phyloP scores from a whole-genome alignment of 2,329 filamentous ascomycete genomes.

The Exophiala phaeomuriformis region DNA sequence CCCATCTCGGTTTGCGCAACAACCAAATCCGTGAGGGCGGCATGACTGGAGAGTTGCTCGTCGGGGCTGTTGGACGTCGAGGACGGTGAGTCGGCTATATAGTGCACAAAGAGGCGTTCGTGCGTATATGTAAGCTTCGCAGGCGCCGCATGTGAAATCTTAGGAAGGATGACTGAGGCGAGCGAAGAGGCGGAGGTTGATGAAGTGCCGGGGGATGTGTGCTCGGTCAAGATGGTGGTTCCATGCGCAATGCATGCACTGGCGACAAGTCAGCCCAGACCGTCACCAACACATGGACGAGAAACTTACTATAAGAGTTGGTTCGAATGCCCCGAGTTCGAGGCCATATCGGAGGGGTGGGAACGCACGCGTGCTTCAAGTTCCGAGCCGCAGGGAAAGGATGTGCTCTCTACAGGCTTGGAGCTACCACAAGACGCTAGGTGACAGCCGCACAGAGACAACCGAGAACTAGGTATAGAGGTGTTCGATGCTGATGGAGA shows the following conservation, averaged over 20 bases:
- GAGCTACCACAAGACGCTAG: too few species aligned
- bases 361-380: not conserved
- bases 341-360: conserved; percentile 52
- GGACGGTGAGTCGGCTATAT: conserved; percentile 76
- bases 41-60: conserved; percentile 35
- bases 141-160: conserved; percentile 71
- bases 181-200: conserved; percentile 81
- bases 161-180: conserved; percentile 88
- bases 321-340: conserved; percentile 58
- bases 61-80: conserved; percentile 43
- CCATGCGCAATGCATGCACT: conserved; percentile 93
- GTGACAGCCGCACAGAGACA: too few species aligned
- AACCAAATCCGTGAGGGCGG: conserved; percentile 85
- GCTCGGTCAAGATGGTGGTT: conserved; percentile 86
- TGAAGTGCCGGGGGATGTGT: conserved; percentile 76
- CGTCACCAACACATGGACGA: not conserved
- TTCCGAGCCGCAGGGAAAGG: too few species aligned
- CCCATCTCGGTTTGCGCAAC: conserved; percentile 74
- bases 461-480: too few species aligned
- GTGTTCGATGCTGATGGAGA: too few species aligned
- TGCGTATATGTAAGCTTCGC: conserved; percentile 94
- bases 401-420: too few species aligned
- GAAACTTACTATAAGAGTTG: conserved; percentile 64
- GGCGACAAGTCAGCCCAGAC: conserved; percentile 5
- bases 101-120: conserved; percentile 87